Conservation (phyloP, 129 eudicot genomes). For the Artemisia tridentata region DNA sequence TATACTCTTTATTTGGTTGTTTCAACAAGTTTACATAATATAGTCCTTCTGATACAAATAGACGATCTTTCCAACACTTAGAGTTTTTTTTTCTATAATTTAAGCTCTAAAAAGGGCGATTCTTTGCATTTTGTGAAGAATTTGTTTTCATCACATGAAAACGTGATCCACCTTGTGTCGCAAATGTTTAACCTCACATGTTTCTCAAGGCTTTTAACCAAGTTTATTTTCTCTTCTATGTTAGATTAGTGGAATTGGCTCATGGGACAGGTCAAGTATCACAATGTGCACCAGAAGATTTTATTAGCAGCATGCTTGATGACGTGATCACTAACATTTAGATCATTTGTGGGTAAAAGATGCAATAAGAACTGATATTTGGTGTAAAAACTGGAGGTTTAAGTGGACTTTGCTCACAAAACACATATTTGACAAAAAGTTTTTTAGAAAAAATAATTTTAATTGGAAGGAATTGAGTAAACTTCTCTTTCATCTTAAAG, state of each 20-base stretch:
- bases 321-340: constrained; percentile 3
- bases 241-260: constrained; percentile 6
- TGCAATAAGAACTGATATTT: constrained; percentile 4
- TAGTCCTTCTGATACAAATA: no score
- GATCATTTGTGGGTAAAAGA: constrained; percentile 2
- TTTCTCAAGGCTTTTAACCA: no score
- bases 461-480: background rate
- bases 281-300: constrained; percentile 4
- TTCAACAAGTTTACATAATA: no score
- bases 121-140: no score
- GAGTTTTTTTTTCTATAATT: no score
- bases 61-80: no score
- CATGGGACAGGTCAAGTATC: background rate
- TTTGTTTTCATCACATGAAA: no score
- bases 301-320: constrained; percentile 1
- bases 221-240: no score
- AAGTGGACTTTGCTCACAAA: constrained; percentile 19
- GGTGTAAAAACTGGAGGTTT: constrained; percentile 9
- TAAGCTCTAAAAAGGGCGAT: no score
- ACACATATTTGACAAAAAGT: background rate
- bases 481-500: constrained; percentile 8
- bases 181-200: no score
- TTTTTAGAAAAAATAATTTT: background rate
- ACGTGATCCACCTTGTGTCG: no score
- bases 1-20: no score